Evolutionary conservation across 2,329 filamentous ascomycete genomes (phyloP), one percentile per base, ranked within the genome.

Genomic region (Aspergillus sp.): DNA sequence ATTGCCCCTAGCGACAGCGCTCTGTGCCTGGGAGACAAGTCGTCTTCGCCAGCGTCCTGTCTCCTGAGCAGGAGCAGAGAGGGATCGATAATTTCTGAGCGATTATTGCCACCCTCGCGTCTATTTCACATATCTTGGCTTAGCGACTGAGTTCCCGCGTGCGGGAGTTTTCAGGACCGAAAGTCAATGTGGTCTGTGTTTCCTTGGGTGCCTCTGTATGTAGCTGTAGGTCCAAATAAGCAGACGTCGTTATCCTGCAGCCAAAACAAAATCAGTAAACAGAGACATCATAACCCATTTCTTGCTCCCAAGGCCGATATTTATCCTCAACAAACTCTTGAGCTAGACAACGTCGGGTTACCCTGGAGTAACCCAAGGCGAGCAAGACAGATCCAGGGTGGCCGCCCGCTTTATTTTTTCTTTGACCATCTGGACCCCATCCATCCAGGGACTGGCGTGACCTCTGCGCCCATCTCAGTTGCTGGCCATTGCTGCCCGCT

Each of bases 1-100:
- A 67, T 67, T 67, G 65, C 65, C 65, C 65, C 65, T 65, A 67
- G 65, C 65, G 65, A 67, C 65, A 60, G 53, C 30, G 23, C 15
- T 46, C 25, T 46, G 45, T 9, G 22, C 31, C 17, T 30, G 25
- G 15, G 25, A 15, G 15, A 23, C 43, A 28, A 34, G 34, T 58
- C 41, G 28, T 34, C 11, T 30, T 22, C 9, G 13, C 23, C 13
- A 30, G 47, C 19, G 23, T 9, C 23, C 15, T 28, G 17, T n/a
- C 25, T 19, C 51, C 15, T 48, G 25, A 48, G 22, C 17, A 48
- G 46, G 25, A 48, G 22, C 17, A 48, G 46, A 48, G 25, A 48
- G 46, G n/a, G 25, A 23, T 48, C 25, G 25, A 48, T 23, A 23
- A 23, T 17, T 23, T 48, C 34, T 41, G 34, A 41, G 34, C 34